Conservation (phyloP, 2,329 filamentous ascomycete genomes). For the Aureobasidium sp. region DNA sequence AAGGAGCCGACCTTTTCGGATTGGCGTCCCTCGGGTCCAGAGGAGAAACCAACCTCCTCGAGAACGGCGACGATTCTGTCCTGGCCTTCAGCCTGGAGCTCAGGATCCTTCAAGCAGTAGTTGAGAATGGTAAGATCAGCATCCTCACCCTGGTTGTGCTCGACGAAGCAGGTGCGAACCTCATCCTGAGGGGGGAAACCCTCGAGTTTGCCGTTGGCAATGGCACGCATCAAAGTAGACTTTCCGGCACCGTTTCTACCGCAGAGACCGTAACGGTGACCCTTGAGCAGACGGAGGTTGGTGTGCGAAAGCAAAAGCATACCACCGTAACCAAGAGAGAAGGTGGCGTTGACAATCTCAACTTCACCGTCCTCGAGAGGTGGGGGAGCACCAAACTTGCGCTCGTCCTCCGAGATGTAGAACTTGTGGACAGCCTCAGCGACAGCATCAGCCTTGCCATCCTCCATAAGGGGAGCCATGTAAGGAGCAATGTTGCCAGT, state of each 20-base stretch:
- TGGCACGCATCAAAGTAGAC: constrained; percentile 97
- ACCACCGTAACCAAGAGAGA: constrained; percentile 94
- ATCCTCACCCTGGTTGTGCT: constrained; percentile 98
- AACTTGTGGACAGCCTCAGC: constrained; percentile 67
- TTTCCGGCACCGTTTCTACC: constrained; percentile 97
- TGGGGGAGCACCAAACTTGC: constrained; percentile 75
- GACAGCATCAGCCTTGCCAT: constrained; percentile 56
- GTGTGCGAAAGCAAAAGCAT: constrained; percentile 96
- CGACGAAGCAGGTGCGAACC: constrained; percentile 92
- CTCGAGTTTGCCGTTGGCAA: constrained; percentile 91
- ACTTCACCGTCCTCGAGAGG: constrained; percentile 87
- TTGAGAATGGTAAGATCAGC: constrained; percentile 93
- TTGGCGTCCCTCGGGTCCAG: constrained; percentile 83
- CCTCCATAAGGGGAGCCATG: constrained; percentile 61
- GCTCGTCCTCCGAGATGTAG: constrained; percentile 77
- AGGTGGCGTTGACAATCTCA: constrained; percentile 96
- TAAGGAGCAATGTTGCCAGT: constrained; percentile 65
- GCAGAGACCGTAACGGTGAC: constrained; percentile 93
- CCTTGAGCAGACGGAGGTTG: constrained; percentile 88
- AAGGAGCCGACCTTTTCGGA: constrained; percentile 85
- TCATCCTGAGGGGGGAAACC: constrained; percentile 91
- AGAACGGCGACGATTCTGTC: constrained; percentile 80
- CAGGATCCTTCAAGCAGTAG: constrained; percentile 83
- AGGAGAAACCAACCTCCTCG: constrained; percentile 86
- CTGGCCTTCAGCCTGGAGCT: constrained; percentile 68